Evolutionary conservation across 1,139 yeast species (phyloP).

Genomic region (Hemisphaericaspora xylofermentans): DNA sequence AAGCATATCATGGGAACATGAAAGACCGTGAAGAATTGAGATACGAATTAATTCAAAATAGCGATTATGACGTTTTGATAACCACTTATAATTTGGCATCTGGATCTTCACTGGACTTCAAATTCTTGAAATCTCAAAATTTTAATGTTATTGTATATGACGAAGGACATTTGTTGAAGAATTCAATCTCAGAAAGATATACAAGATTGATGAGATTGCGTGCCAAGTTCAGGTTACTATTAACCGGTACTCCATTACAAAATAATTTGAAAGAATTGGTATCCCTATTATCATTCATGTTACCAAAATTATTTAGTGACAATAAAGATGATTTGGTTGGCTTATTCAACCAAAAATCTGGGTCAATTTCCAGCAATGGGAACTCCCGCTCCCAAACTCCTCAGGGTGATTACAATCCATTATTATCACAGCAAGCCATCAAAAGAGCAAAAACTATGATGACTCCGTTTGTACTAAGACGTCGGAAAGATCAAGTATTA

Average conservation of each 20-base stretch:
- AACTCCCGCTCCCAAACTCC: constrained; percentile 16
- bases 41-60: constrained; percentile 54
- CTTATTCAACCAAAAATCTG: constrained; percentile 70
- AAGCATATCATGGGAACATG: constrained; percentile 91
- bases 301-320: constrained; percentile 79
- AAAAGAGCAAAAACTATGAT: constrained; percentile 94
- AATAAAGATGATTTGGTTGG: constrained; percentile 80
- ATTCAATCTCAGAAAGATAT: constrained; percentile 85
- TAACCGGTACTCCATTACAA: constrained; percentile 97
- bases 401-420: constrained; percentile 61
- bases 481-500: constrained; percentile 89
- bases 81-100: constrained; percentile 93
- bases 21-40: constrained; percentile 83
- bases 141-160: constrained; percentile 92
- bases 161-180: constrained; percentile 96
- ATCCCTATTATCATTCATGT: constrained; percentile 83
- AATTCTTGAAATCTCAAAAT: constrained; percentile 67
- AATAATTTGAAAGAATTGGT: constrained; percentile 88
- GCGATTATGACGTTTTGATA: constrained; percentile 85
- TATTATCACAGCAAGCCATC: constrained; percentile 87
- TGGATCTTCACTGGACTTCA: constrained; percentile 78
- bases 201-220: constrained; percentile 76
- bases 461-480: constrained; percentile 93
- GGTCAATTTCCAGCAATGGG: constrained; percentile 41
- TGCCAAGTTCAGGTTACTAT: constrained; percentile 76